Base-by-base conservation (phyloP, 495 filamentous ascomycete species). In the Aspergillus biplanus region DNA sequence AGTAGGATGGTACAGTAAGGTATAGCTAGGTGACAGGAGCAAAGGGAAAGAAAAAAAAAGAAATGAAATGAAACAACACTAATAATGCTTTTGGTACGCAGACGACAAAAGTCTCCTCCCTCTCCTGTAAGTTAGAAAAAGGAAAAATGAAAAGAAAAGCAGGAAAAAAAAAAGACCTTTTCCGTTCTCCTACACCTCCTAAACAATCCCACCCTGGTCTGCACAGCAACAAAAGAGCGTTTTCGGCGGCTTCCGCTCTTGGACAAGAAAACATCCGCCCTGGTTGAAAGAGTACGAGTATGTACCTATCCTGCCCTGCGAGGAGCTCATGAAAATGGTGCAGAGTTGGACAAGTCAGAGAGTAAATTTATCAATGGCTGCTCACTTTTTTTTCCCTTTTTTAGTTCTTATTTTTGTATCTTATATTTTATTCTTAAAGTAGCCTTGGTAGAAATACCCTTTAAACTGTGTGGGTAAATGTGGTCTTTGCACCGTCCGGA, bases 231-330 rank as follows among this genome's bases (percentile, higher is more conserved):
- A 47, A 42, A 44, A 63, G 59, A 61, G 58, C 58, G 62, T 64
- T 67, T 67, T 64, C 65, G 65, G 65, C 55, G 62, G 61, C 59
- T 56, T 62, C 65, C 62, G 62, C 62, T 59, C 62, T 55, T 62
- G 60, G 59, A 46, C 33, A n/a, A 63, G 44, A 63, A 63, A 63
- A 52, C 39, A 48, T 57, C 61, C 53, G 53, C 61, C 61, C n/a
- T 44, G 39, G 39, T 27, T 27, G 21, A 27, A 2, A 27, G 21
- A 27, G 21, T 27, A 27, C 21, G 21, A 27, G 21, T 27, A 44
- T 44, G 39, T 44, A 44, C n/a, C 39, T 44, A 44, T 44, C 39
- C 15, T 15, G 8, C 39, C n/a, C n/a, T 11, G 3, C 3, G 39
- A 8, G 39, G n/a, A 44, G n/a, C 21, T 27, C 21, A 27, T 27